Conservation (phyloP, 2,329 filamentous ascomycete species). For the Aspergillus fructus region DNA sequence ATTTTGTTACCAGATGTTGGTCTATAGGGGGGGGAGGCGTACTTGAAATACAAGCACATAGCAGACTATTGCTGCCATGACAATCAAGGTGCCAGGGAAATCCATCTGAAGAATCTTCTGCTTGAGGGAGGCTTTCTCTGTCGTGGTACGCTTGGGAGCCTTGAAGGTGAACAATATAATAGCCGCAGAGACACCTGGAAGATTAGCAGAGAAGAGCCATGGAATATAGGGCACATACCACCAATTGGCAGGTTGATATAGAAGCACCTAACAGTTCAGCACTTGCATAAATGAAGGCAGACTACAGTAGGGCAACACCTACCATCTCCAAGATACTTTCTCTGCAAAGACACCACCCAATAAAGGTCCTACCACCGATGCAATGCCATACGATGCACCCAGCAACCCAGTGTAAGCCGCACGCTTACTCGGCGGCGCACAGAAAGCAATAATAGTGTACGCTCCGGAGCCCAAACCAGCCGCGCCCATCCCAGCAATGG, state of each 20-base stretch:
- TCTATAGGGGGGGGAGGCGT: too few species aligned
- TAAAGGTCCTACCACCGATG: neutral
- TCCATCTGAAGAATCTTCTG: constrained; percentile 11
- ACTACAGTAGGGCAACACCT: too few species aligned
- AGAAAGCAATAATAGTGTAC: neutral
- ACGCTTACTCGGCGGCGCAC: neutral
- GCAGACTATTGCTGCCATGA: constrained; percentile 54
- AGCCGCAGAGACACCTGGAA: too few species aligned
- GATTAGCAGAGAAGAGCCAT: too few species aligned
- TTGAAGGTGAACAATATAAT: neutral
- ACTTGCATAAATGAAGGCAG: too few species aligned
- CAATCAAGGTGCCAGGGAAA: constrained; percentile 53
- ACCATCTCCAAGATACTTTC: constrained; percentile 33
- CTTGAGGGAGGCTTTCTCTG: neutral
- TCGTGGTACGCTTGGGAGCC: neutral
- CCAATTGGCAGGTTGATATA: constrained; percentile 58
- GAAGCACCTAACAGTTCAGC: constrained; percentile 33
- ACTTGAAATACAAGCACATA: constrained; percentile 27
- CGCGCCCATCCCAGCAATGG: neutral
- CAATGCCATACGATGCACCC: neutral
- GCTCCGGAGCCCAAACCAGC: neutral
- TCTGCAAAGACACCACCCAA: constrained; percentile 19
- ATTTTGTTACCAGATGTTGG: constrained; percentile 25
- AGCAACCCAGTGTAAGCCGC: neutral
- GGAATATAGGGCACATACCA: constrained; percentile 24